Conservation (phyloP, 805 yeast species). For the Blastobotrys americana region DNA sequence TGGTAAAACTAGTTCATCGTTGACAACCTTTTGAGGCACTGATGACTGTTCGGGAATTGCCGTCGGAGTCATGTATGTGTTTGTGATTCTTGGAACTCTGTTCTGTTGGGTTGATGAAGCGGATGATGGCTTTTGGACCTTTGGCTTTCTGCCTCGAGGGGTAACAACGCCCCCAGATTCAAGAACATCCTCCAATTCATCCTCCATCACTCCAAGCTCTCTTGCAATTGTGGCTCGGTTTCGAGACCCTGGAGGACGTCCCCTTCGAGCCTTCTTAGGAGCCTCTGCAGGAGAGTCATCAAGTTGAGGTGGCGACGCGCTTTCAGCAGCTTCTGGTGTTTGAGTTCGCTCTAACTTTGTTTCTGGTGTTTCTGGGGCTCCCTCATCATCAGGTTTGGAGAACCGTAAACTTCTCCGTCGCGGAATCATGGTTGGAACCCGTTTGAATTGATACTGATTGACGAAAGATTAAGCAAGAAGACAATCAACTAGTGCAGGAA, state of each 20-base stretch:
- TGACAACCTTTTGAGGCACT: conserved; percentile 45
- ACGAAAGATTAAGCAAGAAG: no score
- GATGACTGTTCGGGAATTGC: not conserved
- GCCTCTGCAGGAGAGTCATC: conserved; percentile 10
- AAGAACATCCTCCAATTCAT: conserved; percentile 14
- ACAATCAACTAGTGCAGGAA: no score
- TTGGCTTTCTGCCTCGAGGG: not conserved
- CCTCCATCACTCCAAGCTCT: conserved; percentile 12
- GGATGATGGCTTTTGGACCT: conserved; percentile 9
- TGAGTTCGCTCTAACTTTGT: conserved; percentile 6
- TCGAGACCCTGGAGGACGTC: conserved; percentile 31
- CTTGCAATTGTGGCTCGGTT: conserved; percentile 13
- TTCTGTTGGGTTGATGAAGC: conserved; percentile 14
- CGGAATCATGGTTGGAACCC: not conserved
- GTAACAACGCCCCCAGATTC: conserved; percentile 13
- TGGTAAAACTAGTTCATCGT: conserved; percentile 73
- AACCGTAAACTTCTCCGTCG: conserved; percentile 19
- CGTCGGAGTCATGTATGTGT: conserved; percentile 38
- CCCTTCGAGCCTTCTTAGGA: conserved; percentile 19
- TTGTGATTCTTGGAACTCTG: conserved; percentile 30
- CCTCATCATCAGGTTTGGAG: conserved; percentile 22
- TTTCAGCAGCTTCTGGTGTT: conserved; percentile 7
- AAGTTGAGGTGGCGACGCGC: not conserved
- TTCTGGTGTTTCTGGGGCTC: conserved; percentile 17
- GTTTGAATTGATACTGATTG: no score